Conservation (phyloP, 179 eudicot genomes). For the Beta lomatogona region DNA sequence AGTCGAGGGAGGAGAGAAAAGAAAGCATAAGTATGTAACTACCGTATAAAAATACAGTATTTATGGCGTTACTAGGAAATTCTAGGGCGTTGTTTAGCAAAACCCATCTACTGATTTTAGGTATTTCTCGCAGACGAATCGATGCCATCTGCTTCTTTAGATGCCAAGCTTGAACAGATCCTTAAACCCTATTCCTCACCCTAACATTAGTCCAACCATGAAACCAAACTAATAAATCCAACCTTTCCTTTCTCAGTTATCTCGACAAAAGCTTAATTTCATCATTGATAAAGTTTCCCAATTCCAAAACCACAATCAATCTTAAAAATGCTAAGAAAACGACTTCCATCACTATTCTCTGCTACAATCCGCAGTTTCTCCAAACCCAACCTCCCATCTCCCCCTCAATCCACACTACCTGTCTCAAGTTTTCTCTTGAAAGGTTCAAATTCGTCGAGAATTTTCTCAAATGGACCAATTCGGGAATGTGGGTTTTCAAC, state of each 20-base stretch:
- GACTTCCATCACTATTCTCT: slow-evolving; percentile 34
- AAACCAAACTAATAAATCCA: neutral
- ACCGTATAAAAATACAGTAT: too few relatives aligned
- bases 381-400: slow-evolving; percentile 24
- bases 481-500: slow-evolving; percentile 14
- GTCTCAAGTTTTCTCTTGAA: neutral
- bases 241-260: neutral
- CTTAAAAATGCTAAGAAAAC: slow-evolving; percentile 42
- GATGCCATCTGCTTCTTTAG: too few relatives aligned
- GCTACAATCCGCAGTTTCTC: slow-evolving; percentile 27
- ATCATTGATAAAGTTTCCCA: neutral
- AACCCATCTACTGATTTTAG: too few relatives aligned
- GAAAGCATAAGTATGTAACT: too few relatives aligned
- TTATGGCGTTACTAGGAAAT: too few relatives aligned
- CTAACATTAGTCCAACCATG: neutral
- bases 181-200: neutral
- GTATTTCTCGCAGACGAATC: too few relatives aligned
- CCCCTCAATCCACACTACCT: slow-evolving; percentile 6
- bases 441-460: neutral
- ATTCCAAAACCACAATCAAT: slow-evolving; percentile 2
- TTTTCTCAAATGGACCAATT: slow-evolving; percentile 10
- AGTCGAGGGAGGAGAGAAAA: too few relatives aligned
- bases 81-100: too few relatives aligned
- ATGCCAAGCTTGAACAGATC: too few relatives aligned
- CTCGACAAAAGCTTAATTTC: neutral